phyloP scores from a whole-genome alignment of 2,329 filamentous ascomycete genomes.

The Ophiostoma australiae region DNA sequence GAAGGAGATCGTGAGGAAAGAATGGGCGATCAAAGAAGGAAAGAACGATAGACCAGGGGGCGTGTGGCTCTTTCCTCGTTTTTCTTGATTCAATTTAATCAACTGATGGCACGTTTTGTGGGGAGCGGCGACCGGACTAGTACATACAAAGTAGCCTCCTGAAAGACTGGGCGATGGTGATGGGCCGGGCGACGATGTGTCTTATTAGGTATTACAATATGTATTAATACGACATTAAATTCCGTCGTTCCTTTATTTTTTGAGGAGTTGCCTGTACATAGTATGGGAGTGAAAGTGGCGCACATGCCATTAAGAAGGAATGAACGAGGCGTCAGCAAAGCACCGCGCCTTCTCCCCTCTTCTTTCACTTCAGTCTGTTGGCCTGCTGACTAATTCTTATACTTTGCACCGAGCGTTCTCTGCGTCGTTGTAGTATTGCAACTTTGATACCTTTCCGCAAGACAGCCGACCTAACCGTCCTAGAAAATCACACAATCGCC shows the following conservation, averaged over 20 bases:
- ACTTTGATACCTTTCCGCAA: background rate
- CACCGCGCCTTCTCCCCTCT: background rate
- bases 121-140: conserved; percentile 1
- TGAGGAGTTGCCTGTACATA: background rate
- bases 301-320: background rate
- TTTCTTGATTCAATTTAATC: background rate
- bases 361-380: background rate
- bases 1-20: background rate
- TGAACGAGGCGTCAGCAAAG: background rate
- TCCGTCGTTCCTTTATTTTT: background rate
- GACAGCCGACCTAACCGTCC: conserved; percentile 4
- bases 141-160: background rate
- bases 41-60: conserved; percentile 5
- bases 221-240: background rate
- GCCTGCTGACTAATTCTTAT: background rate
- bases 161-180: background rate
- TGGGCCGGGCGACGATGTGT: background rate
- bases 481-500: background rate
- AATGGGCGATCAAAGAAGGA: conserved; percentile 7
- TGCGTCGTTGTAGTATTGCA: background rate
- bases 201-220: background rate
- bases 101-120: conserved; percentile 12
- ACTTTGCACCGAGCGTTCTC: background rate
- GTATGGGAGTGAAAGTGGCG: background rate
- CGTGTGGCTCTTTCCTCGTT: conserved; percentile 1